Evolutionary conservation across 2,329 filamentous ascomycete species (phyloP), one percentile per base, ranked within the genome.

Genomic region (Venturia nashicola): DNA sequence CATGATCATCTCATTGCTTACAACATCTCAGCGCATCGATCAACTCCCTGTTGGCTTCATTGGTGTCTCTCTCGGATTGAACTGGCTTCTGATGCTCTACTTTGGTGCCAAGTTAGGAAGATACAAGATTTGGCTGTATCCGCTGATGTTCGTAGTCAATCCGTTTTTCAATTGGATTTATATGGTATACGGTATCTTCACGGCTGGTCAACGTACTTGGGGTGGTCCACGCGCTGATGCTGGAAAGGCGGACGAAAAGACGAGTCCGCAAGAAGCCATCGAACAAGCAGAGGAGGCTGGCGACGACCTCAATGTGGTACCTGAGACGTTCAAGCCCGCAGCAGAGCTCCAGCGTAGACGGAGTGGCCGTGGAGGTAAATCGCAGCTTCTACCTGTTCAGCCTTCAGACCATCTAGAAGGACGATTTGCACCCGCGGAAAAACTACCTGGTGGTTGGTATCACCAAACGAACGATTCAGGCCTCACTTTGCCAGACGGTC

Each of bases 161-260:
- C 93, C 94, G 0, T 95, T 97, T 72, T 92, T 97, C 81, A 97
- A 97, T 76, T 97, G 93, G 93, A 84, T 91, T 65, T 97, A 97
- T 78, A 96, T 97, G 89, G 88, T 96, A 2, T 96, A 97, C 74
- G 92, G 91, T 55, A 95, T 96, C 69, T 94, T 96, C 75, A 97
- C 93, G 0, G 91, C 92, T 39, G 91, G 92, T 23, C 91, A 96
- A 73, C 83, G 93, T 68, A 97, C 93, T 1, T 99, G 94, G 93
- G 93, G 93, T 68, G 93, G 93, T 0, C 94, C 93, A 12, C 84
- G 93, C 70, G 91, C 91, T 1, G 93, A 97, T 75, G 92, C 92
- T 0, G 90, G 89, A 39, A 82, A 86, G 48, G 92, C 92, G 3
- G 88, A 95, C 72, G 79, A 82, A 14, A 78, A 85, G 65, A 94